Evolutionary conservation across 148 eudicot genomes (phyloP).

Genomic region (Vaccinium corymbosum): DNA sequence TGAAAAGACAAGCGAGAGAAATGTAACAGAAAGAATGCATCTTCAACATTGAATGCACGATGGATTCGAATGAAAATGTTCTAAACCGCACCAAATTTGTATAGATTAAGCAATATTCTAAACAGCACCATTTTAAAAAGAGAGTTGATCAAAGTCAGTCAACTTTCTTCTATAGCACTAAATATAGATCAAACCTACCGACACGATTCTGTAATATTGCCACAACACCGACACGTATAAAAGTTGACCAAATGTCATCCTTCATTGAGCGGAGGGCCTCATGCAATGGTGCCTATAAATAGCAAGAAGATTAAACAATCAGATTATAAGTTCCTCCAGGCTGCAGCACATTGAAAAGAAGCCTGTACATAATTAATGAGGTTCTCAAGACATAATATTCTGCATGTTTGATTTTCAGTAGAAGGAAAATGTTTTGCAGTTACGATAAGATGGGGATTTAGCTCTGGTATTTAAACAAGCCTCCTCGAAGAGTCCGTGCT

Average conservation of each 20-base stretch:
- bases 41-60: not conserved
- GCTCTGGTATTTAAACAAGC: not conserved
- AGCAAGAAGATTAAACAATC: constrained; percentile 18
- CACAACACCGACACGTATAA: constrained; percentile 64
- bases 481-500: too few species aligned
- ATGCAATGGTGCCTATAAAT: constrained; percentile 55
- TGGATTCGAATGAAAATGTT: not conserved
- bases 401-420: not conserved
- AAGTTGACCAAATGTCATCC: constrained; percentile 50
- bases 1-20: not conserved
- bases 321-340: not conserved
- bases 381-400: not conserved
- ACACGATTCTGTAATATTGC: constrained; percentile 81
- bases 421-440: not conserved
- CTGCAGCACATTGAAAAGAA: not conserved
- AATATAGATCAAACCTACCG: constrained; percentile 38
- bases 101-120: not conserved
- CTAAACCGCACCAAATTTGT: not conserved
- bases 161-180: not conserved
- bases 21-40: not conserved
- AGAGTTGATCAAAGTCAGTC: not conserved
- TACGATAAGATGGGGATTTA: not conserved
- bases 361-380: not conserved
- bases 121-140: not conserved
- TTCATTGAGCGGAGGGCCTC: constrained; percentile 38